phyloP scores from a whole-genome alignment of 352 stramenopile genomes.

The Phytophthora foliorum region DNA sequence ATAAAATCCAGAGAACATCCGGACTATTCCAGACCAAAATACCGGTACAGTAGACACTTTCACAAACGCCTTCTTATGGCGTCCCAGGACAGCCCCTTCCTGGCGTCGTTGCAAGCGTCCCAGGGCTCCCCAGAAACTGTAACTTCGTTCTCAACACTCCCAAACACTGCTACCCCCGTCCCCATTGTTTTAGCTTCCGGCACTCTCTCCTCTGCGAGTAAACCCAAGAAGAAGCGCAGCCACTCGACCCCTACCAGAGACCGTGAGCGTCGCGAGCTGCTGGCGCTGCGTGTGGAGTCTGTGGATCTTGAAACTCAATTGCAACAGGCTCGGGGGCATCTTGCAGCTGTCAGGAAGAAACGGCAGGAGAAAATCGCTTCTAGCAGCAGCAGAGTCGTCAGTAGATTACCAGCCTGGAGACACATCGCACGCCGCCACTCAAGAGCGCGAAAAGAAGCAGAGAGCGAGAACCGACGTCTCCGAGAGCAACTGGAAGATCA shows the following conservation, averaged over 20 bases:
- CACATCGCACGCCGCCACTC: conserved; percentile 39
- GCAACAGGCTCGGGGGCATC: conserved; percentile 18
- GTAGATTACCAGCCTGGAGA: conserved; percentile 36
- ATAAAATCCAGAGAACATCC: too few relatives aligned
- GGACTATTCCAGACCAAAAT: background rate
- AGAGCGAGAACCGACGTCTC: conserved; percentile 36
- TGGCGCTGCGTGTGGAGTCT: conserved; percentile 35
- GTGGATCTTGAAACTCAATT: conserved; percentile 30
- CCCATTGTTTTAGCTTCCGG: conserved; percentile 8
- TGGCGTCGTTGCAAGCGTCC: background rate
- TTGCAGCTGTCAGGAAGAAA: conserved; percentile 16
- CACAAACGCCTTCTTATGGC: too few relatives aligned
- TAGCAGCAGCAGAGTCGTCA: conserved; percentile 32
- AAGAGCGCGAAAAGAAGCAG: conserved; percentile 24
- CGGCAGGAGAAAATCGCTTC: conserved; percentile 7
- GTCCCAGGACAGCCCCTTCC: conserved; percentile 4
- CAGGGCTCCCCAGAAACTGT: conserved; percentile 5
- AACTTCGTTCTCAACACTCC: background rate
- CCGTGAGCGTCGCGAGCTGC: conserved; percentile 42
- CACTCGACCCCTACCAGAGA: conserved; percentile 43
- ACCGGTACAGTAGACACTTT: too few relatives aligned
- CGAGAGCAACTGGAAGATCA: conserved; percentile 27
- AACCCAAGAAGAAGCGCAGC: conserved; percentile 41
- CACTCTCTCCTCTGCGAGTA: conserved; percentile 2
- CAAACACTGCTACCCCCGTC: background rate